Conservation (phyloP, 108 stramenopile genomes). For the Pseudonitzschia delicatissima region DNA sequence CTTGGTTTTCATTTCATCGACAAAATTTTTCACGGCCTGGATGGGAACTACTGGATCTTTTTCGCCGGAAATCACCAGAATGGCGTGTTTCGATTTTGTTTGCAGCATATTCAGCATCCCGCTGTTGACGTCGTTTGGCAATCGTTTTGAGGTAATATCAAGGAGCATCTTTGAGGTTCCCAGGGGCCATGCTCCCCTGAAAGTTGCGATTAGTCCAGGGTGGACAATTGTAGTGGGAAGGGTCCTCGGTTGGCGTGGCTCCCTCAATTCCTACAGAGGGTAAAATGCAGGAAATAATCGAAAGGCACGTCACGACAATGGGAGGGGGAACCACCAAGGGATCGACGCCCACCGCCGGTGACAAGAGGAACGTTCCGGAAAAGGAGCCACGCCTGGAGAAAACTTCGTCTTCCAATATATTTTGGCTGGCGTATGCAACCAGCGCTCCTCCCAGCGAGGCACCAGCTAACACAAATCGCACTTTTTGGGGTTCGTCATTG, state of each 20-base stretch:
- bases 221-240: constrained; percentile 49
- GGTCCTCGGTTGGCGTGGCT: constrained; percentile 52
- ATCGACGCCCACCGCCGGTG: constrained; percentile 49
- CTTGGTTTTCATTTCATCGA: neutral
- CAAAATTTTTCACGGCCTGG: constrained; percentile 17
- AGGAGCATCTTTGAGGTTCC: constrained; percentile 50
- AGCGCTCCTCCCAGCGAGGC: constrained; percentile 44
- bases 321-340: constrained; percentile 41
- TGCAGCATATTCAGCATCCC: neutral
- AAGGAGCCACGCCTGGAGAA: constrained; percentile 7
- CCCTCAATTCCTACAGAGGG: constrained; percentile 26
- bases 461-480: constrained; percentile 28
- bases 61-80: constrained; percentile 36
- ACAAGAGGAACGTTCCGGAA: constrained; percentile 33
- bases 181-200: constrained; percentile 52
- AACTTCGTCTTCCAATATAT: neutral
- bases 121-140: constrained; percentile 32
- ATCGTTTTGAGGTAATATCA: constrained; percentile 35
- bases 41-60: constrained; percentile 38
- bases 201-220: constrained; percentile 41
- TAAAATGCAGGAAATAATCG: constrained; percentile 13
- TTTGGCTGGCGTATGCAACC: constrained; percentile 34
- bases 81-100: neutral
- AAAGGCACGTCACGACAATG: constrained; percentile 27
- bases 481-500: neutral